Conservation (phyloP, 2,329 filamentous ascomycete species). For the Penicillium palitans region DNA sequence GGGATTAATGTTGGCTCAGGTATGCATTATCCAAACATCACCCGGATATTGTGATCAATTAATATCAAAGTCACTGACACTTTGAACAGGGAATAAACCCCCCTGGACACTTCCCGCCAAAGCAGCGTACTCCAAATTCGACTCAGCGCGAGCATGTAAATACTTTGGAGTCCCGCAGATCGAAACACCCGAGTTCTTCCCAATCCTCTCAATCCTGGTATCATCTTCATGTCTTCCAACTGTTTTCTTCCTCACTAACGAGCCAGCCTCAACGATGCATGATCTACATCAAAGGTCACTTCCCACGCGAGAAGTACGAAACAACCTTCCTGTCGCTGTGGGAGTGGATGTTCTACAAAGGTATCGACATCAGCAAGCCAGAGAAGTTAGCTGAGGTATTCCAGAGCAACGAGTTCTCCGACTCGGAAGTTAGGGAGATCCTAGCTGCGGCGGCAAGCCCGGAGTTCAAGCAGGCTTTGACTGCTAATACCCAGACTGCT, state of each 20-base stretch:
- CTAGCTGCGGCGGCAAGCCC: conserved; percentile 53
- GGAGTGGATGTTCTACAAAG: conserved; percentile 61
- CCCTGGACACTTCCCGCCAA: conserved; percentile 72
- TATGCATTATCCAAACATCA: conserved; percentile 31
- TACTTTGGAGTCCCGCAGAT: conserved; percentile 49
- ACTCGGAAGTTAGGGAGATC: conserved; percentile 56
- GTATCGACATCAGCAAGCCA: conserved; percentile 61
- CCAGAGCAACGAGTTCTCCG: conserved; percentile 19
- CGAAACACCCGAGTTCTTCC: conserved; percentile 50
- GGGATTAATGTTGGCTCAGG: conserved; percentile 63
- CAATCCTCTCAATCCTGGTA: conserved; percentile 54
- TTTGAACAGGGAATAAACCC: conserved; percentile 63
- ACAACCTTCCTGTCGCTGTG: conserved; percentile 58
- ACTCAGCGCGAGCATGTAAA: conserved; percentile 50
- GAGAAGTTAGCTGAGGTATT: conserved; percentile 53
- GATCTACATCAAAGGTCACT: conserved; percentile 63
- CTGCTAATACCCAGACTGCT: conserved; percentile 60
- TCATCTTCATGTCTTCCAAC: conserved; percentile 32
- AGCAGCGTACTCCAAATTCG: conserved; percentile 57
- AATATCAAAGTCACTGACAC: background rate
- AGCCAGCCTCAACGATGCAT: conserved; percentile 64
- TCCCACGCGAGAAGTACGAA: conserved; percentile 53
- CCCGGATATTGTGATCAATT: background rate
- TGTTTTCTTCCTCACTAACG: background rate
- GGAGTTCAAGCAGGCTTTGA: conserved; percentile 56